Evolutionary conservation across 2,329 filamentous ascomycete genomes (phyloP).

Genomic region (Ophiocordyceps camponoti-leonardi): DNA sequence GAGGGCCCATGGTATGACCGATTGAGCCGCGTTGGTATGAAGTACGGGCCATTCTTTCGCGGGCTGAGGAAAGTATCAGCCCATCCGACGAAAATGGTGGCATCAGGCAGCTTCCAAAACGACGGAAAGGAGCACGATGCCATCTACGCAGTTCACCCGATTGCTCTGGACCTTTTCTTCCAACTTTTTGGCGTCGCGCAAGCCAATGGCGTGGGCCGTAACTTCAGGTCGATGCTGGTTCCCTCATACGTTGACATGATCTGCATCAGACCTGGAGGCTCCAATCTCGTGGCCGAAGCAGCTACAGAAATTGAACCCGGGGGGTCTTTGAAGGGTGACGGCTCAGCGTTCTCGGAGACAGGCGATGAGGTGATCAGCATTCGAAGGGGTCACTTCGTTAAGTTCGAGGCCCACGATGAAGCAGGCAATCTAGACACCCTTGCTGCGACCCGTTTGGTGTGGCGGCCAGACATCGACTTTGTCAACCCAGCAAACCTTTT

Average conservation of each 20-base stretch:
- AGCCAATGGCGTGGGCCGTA: slow-evolving; percentile 1
- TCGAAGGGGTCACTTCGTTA: not conserved
- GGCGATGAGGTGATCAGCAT: too few species aligned
- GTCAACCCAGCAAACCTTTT: not conserved
- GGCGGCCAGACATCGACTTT: slow-evolving; percentile 2
- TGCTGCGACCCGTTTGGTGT: not conserved
- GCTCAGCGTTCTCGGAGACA: too few species aligned
- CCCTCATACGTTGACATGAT: slow-evolving; percentile 1
- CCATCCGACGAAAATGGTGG: not conserved
- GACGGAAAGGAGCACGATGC: not conserved
- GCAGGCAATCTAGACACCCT: not conserved
- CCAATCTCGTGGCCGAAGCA: not conserved
- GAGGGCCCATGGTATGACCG: not conserved
- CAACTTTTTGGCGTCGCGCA: slow-evolving; percentile 2
- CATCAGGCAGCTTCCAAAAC: not conserved
- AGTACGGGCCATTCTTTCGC: slow-evolving; percentile 3
- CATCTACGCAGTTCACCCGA: slow-evolving; percentile 3
- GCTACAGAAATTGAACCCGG: too few species aligned
- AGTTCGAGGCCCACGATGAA: not conserved
- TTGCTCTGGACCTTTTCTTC: slow-evolving; percentile 1
- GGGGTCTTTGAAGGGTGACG: too few species aligned
- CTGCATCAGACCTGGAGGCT: not conserved
- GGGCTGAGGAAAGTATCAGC: slow-evolving; percentile 2
- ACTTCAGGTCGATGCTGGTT: slow-evolving; percentile 1
- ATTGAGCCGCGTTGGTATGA: not conserved